Conservation (phyloP, 176 grass and related monocot genomes). For the Cenchrus purpureus region DNA sequence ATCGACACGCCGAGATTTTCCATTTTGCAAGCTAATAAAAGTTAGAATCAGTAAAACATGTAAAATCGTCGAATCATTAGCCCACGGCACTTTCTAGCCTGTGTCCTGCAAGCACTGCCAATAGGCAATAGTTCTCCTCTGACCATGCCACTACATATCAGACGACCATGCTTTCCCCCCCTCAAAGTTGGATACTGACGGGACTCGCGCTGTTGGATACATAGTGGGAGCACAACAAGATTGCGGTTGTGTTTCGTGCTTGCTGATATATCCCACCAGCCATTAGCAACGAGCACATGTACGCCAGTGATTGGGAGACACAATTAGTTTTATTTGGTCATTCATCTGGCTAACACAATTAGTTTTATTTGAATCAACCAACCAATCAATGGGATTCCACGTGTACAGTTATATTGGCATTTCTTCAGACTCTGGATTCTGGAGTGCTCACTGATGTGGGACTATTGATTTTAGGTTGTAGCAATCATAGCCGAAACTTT, state of each 20-base stretch:
- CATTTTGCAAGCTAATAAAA: no score
- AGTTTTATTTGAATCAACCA: neutral
- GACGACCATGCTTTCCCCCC: neutral
- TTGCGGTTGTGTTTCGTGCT: neutral
- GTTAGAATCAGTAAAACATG: neutral
- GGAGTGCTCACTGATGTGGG: neutral
- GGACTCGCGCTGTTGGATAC: neutral
- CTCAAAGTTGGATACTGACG: neutral
- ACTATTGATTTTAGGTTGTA: neutral
- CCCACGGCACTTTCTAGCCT: neutral
- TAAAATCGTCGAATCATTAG: neutral
- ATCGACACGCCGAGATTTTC: neutral
- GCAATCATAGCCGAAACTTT: neutral
- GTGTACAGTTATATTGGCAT: neutral
- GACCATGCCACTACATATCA: neutral
- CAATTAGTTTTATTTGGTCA: neutral
- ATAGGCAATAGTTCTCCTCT: neutral
- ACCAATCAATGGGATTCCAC: neutral
- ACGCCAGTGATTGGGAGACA: neutral
- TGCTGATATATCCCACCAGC: constrained; percentile 16
- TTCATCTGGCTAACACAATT: neutral
- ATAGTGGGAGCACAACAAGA: constrained; percentile 25
- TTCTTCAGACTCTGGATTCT: neutral
- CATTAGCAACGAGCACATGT: neutral
- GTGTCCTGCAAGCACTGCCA: neutral